phyloP scores from a whole-genome alignment of 2,329 filamentous ascomycete species.

The Arachnomyces sp. region DNA sequence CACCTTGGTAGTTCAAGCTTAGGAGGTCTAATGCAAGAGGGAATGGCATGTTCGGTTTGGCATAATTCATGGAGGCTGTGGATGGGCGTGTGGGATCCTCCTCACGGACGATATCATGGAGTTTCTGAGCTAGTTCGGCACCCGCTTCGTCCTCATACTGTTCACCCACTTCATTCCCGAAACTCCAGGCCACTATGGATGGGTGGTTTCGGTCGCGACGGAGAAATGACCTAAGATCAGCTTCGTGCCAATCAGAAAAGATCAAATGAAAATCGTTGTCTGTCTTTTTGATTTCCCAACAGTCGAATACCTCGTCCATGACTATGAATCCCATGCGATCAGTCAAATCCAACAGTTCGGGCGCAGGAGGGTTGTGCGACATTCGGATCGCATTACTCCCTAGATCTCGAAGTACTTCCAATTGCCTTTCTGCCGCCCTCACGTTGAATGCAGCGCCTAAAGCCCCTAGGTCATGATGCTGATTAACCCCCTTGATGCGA shows the following conservation, averaged over 20 bases:
- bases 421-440: slow-evolving; percentile 41
- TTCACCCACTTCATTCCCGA: slow-evolving; percentile 48
- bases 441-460: slow-evolving; percentile 45
- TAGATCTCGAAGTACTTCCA: slow-evolving; percentile 43
- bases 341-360: slow-evolving; percentile 43
- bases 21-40: slow-evolving; percentile 39
- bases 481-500: slow-evolving; percentile 40
- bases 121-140: slow-evolving; percentile 23
- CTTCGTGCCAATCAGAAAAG: slow-evolving; percentile 47
- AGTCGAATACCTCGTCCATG: slow-evolving; percentile 48
- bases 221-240: slow-evolving; percentile 45
- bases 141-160: slow-evolving; percentile 31
- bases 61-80: slow-evolving; percentile 42
- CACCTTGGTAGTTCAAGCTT: slow-evolving; percentile 50
- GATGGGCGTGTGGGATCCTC: slow-evolving; percentile 43
- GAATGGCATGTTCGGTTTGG: slow-evolving; percentile 33
- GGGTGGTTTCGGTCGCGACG: slow-evolving; percentile 49
- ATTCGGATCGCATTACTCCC: slow-evolving; percentile 45
- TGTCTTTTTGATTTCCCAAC: slow-evolving; percentile 41
- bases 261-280: slow-evolving; percentile 44
- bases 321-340: slow-evolving; percentile 45
- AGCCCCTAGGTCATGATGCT: slow-evolving; percentile 46
- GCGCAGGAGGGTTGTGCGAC: slow-evolving; percentile 47
- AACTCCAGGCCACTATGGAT: slow-evolving; percentile 45
- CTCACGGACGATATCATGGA: slow-evolving; percentile 36